Evolutionary conservation across 2,329 filamentous ascomycete genomes (phyloP).

Genomic region (Setomelanomma holmii): DNA sequence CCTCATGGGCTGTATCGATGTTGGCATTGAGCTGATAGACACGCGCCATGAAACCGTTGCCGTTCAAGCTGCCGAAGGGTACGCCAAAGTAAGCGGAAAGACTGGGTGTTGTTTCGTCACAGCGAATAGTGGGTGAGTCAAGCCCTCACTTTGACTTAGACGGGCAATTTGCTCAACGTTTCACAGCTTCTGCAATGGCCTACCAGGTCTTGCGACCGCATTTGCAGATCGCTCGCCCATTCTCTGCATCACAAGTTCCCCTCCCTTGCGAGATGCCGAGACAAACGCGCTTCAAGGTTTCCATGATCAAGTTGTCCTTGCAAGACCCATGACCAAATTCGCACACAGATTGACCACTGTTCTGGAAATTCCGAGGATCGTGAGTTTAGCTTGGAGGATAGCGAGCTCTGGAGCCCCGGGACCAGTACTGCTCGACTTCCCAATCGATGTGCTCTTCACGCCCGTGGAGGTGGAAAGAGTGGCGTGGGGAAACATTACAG

Average conservation of each 20-base stretch:
- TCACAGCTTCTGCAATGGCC: constrained; percentile 53
- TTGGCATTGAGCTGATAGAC: constrained; percentile 54
- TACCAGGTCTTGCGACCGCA: constrained; percentile 56
- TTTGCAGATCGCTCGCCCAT: constrained; percentile 55
- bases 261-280: constrained; percentile 54
- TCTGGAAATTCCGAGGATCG: constrained; percentile 55
- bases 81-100: constrained; percentile 54
- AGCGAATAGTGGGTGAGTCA: constrained; percentile 55
- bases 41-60: constrained; percentile 58
- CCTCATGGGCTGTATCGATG: constrained; percentile 52
- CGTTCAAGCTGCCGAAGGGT: constrained; percentile 57
- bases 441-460: constrained; percentile 52
- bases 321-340: constrained; percentile 56
- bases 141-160: background rate
- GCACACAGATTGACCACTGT: constrained; percentile 54
- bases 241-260: constrained; percentile 55
- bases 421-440: constrained; percentile 49
- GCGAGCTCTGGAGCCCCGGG: constrained; percentile 52
- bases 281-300: constrained; percentile 57
- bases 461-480: constrained; percentile 48
- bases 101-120: constrained; percentile 58
- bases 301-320: constrained; percentile 55
- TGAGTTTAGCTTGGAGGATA: constrained; percentile 51
- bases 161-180: constrained; percentile 3
- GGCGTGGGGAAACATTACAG: constrained; percentile 52